Conservation (phyloP, 495 filamentous ascomycete genomes). For the Darksidea phi region DNA sequence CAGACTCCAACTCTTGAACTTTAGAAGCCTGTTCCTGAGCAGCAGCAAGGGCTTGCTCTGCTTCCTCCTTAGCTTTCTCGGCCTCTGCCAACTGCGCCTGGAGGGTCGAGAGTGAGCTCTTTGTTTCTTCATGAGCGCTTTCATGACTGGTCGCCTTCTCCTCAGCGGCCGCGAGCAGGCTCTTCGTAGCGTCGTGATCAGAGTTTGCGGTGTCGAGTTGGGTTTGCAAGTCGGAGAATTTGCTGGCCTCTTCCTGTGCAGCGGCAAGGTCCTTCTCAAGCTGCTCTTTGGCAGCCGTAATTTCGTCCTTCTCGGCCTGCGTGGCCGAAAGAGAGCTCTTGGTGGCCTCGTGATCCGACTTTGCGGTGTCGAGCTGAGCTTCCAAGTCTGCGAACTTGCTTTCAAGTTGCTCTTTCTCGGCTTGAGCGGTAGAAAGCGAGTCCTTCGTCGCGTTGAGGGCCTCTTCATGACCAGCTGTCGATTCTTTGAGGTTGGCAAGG, state of each 20-base stretch:
- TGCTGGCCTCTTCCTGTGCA: constrained; percentile 18
- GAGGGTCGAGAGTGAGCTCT: not conserved
- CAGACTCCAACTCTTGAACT: constrained; percentile 8
- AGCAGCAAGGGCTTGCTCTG: constrained; percentile 13
- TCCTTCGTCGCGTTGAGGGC: constrained; percentile 9
- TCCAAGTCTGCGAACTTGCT: constrained; percentile 1
- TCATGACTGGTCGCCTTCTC: not conserved
- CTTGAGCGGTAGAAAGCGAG: not conserved
- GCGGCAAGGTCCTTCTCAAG: constrained; percentile 20
- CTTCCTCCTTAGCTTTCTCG: constrained; percentile 4
- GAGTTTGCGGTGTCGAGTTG: not conserved
- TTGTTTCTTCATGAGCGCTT: not conserved
- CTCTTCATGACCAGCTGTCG: constrained; percentile 6
- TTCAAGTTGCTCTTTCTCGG: constrained; percentile 18
- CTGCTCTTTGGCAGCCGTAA: constrained; percentile 1
- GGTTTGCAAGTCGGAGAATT: not conserved
- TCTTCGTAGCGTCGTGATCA: constrained; percentile 2
- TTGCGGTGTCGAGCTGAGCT: not conserved
- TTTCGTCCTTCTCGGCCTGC: constrained; percentile 2
- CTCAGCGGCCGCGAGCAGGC: not conserved
- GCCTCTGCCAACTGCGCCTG: constrained; percentile 4
- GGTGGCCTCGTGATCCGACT: not conserved
- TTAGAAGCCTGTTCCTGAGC: constrained; percentile 17
- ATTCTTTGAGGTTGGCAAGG: constrained; percentile 2
- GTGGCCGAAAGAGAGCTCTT: not conserved